Evolutionary conservation across 129 eudicot species (phyloP), one percentile per base, ranked within the genome.

Genomic region (Centaurea solstitialis): DNA sequence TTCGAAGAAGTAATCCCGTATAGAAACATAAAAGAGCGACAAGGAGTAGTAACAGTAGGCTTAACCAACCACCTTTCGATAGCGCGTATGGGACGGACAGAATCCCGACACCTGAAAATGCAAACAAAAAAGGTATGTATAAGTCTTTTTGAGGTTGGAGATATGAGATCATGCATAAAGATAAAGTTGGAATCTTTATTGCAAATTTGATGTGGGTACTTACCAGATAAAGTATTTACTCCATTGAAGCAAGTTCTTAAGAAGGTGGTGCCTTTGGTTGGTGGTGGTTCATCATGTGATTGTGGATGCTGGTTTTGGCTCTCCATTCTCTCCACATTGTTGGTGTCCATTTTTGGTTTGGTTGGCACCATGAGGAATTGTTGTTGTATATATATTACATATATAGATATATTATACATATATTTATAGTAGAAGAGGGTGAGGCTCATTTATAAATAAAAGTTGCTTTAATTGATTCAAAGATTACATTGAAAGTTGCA

Each of bases 221-320:
- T 39, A 90, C 92, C 94, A 61, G 90, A 88, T 77, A 90, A 81
- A 69, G 91, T 85, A 57, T 90, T 90, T 17, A 88, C 75, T 38
- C 94, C 94, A 88, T 90, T 90, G 78, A 90, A 86, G 82, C 94
- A 86, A 10, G 94, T 88, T 80, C 92, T 76, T 18, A 80, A 65
- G 79, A 90, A 88, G 73, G 92, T 79, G 70, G 92, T 82, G 84
- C 94, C 94, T 82, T 86, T 83, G 68, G 67, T 40, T 82, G 81
- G 76, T 79, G 79, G 67, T 59, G 77, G 73, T 39, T 59, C 77
- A 22, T 71, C 77, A 22, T 71, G 77, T 45, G 76, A 26, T 61
- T 80, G 82, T 74, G 80, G 61, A 23, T 22, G 75, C 6, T 85
- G 81, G 73, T 23, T 79, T 87, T 90, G 94, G 78, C 81, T 85